Conservation (phyloP, 2,329 filamentous ascomycete genomes). For the Alternaria brassicae region DNA sequence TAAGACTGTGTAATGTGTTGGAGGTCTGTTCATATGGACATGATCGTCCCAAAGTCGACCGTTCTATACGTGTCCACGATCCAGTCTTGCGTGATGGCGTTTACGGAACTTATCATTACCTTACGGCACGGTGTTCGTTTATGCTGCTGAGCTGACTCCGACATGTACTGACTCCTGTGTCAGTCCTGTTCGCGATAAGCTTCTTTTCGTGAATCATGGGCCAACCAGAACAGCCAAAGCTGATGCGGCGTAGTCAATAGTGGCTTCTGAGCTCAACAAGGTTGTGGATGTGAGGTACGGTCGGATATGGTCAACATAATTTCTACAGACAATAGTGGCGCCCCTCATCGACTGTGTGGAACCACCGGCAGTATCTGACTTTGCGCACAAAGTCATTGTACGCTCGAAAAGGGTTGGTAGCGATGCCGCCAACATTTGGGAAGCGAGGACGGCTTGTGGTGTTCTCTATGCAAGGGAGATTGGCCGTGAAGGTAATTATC, state of each 20-base stretch:
- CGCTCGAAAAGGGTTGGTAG: not conserved
- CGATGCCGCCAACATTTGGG: not conserved
- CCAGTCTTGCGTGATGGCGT: not conserved
- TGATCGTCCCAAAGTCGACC: not conserved
- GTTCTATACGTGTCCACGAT: not conserved
- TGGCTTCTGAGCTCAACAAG: not conserved
- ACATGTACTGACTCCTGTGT: slow-evolving; percentile 1
- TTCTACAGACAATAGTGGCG: not conserved
- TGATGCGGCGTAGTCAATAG: slow-evolving; percentile 2
- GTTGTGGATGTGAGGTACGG: not conserved
- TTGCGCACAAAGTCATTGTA: not conserved
- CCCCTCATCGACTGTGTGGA: not conserved
- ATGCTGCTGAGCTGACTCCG: not conserved
- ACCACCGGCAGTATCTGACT: not conserved
- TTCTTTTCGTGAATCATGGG: not conserved
- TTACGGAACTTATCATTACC: not conserved
- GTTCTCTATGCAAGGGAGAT: not conserved
- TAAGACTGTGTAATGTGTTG: not conserved
- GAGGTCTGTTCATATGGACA: not conserved
- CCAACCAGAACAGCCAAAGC: not conserved
- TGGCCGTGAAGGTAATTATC: slow-evolving; percentile 4
- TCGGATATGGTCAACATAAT: not conserved
- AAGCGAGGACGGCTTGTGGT: not conserved
- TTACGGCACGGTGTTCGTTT: not conserved
- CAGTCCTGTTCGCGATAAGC: slow-evolving; percentile 1